Base-by-base conservation (phyloP, 202 grass and related monocot genomes). In the Schoenoplectus triqueter region DNA sequence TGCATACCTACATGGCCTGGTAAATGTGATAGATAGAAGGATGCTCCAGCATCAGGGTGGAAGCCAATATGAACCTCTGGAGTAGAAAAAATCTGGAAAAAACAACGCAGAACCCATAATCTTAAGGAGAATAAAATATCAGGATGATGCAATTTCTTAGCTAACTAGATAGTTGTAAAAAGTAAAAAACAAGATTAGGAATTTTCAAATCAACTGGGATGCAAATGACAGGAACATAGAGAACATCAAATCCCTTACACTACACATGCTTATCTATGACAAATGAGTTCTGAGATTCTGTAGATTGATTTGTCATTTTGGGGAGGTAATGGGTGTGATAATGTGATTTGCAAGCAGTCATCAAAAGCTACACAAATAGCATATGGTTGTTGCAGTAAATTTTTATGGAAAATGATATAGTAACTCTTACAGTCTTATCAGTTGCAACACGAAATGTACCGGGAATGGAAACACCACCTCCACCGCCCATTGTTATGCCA, bases 31-130 rank as follows among this genome's bases (percentile, higher is more conserved):
- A 98, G 74, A 84, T 98, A 98, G 85, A 98, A 98, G 57, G 96
- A 98, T 50, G 96, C 96, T 44, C 91, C 96, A 86, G 93, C 96
- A 90, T 98, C 96, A 86, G 93, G 96, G 90, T 98, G 93, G 76
- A 95, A 98, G 18, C 96, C 93, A 81, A 98, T 95, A 87, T 98
- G 96, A 86, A 92, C 88, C 92, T 98, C 96, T 87, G 96, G 96
- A 70, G 91, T 95, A 55, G 93, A 81, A 90, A 98, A 98, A 20
- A 98, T 89, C 96, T 98, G 84, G 73, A 89, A 88, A 31, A 80
- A 50, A 39, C 49, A n/a, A 73, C 13, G 15, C 13, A 1, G 69
- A 78, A 78, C 5, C 10, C 17, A 79, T 45, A 17, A 42, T 60
- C 31, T 17, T 18, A 61, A 79, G 75, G 55, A 57, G 13, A 77